Conservation (phyloP, 106 monocot genomes). For the Allium cepa region DNA sequence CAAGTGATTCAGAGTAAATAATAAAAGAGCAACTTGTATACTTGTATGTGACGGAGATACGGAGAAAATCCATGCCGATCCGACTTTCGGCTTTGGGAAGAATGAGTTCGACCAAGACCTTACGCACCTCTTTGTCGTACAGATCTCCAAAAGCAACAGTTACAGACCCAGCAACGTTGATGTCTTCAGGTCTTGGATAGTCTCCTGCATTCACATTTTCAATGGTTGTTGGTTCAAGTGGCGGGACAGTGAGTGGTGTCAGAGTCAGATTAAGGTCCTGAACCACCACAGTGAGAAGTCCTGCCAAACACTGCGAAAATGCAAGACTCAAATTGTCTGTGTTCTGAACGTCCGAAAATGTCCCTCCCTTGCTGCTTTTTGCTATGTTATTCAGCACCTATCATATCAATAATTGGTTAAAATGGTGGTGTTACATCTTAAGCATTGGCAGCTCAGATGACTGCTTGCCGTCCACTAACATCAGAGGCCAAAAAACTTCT, state of each 20-base stretch:
- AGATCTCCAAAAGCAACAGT: slow-evolving; percentile 1
- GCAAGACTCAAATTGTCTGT: neutral
- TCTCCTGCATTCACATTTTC: slow-evolving; percentile 1
- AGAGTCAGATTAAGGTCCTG: neutral
- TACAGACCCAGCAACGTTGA: neutral
- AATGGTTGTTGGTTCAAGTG: neutral
- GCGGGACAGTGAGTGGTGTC: neutral
- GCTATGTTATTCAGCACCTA: neutral
- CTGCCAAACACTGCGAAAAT: slow-evolving; percentile 3
- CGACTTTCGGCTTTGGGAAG: neutral
- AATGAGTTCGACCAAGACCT: neutral
- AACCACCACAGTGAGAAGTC: neutral
- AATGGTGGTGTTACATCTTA: neutral
- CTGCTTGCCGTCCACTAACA: too few species aligned
- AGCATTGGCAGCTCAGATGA: too few species aligned
- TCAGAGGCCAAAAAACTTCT: too few species aligned
- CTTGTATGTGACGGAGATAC: neutral
- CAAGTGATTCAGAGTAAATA: neutral
- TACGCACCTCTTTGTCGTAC: neutral
- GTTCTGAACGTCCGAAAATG: neutral
- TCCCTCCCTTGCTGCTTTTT: slow-evolving; percentile 1
- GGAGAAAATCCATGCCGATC: neutral
- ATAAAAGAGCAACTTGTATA: neutral
- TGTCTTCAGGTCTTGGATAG: neutral
- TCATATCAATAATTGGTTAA: neutral